These are phyloP conservation scores for Suillus discolor DNA, from an alignment of 768 basidiomycete species.

Conservation along the genomic window DNA sequence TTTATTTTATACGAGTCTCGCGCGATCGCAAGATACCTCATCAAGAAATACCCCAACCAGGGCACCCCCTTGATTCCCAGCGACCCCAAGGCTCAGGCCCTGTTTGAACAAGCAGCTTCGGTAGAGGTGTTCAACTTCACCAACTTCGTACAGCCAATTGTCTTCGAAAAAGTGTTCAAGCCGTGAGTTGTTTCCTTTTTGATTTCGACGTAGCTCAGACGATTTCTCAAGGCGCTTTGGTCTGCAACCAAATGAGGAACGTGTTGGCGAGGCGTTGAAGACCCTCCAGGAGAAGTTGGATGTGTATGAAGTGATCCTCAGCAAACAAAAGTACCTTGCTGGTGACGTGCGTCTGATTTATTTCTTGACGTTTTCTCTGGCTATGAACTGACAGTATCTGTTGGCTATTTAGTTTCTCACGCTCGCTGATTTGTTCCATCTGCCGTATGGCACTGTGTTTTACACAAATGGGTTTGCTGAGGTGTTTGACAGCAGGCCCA, in stretches of 20 bases:
- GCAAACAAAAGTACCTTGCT: slow-evolving; percentile 57
- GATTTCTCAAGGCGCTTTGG: slow-evolving; percentile 18
- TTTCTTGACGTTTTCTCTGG: slow-evolving; percentile 1
- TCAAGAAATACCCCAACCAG: slow-evolving; percentile 51
- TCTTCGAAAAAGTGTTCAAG: slow-evolving; percentile 57
- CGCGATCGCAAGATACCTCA: slow-evolving; percentile 63
- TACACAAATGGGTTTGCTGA: slow-evolving; percentile 25
- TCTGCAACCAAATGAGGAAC: slow-evolving; percentile 23
- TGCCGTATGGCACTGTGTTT: slow-evolving; percentile 46
- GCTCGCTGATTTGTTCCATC: slow-evolving; percentile 60
- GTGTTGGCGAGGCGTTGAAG: slow-evolving; percentile 14
- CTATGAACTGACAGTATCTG: background rate
- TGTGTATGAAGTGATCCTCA: slow-evolving; percentile 55
- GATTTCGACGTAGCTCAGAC: slow-evolving; percentile 1
- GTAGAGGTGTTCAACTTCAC: slow-evolving; percentile 58
- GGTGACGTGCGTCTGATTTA: slow-evolving; percentile 47
- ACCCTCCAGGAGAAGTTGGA: slow-evolving; percentile 42
- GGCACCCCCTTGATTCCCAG: slow-evolving; percentile 54
- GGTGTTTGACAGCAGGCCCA: slow-evolving; percentile 39
- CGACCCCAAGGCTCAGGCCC: slow-evolving; percentile 35
- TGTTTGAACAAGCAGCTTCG: slow-evolving; percentile 38
- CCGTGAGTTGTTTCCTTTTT: slow-evolving; percentile 34
- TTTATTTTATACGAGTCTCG: slow-evolving; percentile 64
- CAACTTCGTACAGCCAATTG: slow-evolving; percentile 38
- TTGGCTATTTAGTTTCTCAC: slow-evolving; percentile 41